These are phyloP conservation scores for Volvox africanus DNA, from an alignment of 139 green algal genomes.

Conservation along the genomic window DNA sequence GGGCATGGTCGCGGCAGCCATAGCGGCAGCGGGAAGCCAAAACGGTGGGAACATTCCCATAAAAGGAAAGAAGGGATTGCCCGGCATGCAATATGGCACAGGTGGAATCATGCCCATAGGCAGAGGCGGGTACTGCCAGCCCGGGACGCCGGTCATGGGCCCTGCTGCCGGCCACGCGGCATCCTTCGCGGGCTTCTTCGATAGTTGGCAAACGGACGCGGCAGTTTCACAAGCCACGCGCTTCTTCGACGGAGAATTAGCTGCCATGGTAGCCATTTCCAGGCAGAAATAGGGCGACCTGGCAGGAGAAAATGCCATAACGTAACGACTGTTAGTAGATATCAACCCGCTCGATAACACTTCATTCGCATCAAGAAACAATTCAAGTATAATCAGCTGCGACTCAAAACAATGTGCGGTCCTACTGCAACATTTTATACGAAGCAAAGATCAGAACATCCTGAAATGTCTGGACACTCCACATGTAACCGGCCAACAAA, in stretches of 20 bases:
- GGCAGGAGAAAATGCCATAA: neutral
- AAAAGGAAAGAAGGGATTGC: conserved; percentile 40
- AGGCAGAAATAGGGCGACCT: neutral
- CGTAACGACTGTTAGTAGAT: neutral
- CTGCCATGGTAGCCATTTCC: neutral
- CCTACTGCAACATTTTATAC: no score
- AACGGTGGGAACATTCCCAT: conserved; percentile 48
- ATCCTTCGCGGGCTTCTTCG: conserved; percentile 33
- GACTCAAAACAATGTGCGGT: no score
- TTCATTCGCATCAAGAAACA: no score
- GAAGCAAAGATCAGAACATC: no score
- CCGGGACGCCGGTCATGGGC: neutral
- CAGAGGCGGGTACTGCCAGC: conserved; percentile 37
- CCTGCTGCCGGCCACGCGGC: neutral
- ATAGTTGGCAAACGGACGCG: neutral
- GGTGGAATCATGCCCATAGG: conserved; percentile 47
- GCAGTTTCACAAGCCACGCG: neutral
- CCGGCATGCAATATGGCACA: conserved; percentile 17
- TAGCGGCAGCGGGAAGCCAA: conserved; percentile 11
- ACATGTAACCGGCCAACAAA: no score
- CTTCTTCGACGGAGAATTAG: neutral
- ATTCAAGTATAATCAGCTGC: no score
- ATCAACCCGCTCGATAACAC: no score
- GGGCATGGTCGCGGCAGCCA: conserved; percentile 23
- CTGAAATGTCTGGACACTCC: no score